These are phyloP conservation scores for Alternaria conjuncta DNA, from an alignment of 2,329 filamentous ascomycete genomes.

Conservation along the genomic window DNA sequence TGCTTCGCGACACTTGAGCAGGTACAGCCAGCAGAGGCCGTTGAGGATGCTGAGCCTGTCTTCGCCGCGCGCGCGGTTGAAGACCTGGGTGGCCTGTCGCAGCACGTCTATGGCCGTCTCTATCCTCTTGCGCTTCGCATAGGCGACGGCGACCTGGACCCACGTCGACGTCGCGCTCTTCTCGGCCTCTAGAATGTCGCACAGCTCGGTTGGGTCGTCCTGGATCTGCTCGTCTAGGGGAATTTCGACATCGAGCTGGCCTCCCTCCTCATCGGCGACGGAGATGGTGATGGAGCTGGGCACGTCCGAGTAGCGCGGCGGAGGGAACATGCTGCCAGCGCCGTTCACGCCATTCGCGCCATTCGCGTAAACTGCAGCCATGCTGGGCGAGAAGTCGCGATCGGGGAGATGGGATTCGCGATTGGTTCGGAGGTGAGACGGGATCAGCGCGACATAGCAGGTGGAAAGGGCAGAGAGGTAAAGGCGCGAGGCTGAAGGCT, in stretches of 20 bases:
- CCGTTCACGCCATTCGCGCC: conserved; percentile 61
- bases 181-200: conserved; percentile 93
- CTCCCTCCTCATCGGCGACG: conserved; percentile 65
- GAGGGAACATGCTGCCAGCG: conserved; percentile 47
- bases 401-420: conserved; percentile 3
- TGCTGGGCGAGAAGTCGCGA: conserved; percentile 39
- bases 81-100: conserved; percentile 75
- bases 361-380: conserved; percentile 58
- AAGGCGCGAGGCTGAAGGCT: conserved; percentile 22
- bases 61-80: conserved; percentile 72
- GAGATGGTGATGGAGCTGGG: conserved; percentile 69
- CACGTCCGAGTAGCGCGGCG: conserved; percentile 65
- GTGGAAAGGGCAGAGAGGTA: neutral
- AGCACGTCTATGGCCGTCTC: conserved; percentile 79
- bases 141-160: conserved; percentile 97
- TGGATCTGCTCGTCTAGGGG: conserved; percentile 82
- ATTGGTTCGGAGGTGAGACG: neutral
- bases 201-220: conserved; percentile 94
- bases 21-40: conserved; percentile 87
- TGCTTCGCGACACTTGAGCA: conserved; percentile 87
- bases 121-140: conserved; percentile 93
- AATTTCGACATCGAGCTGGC: conserved; percentile 82
- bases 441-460: conserved; percentile 33
- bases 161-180: conserved; percentile 89
- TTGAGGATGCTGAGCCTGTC: conserved; percentile 86